These are phyloP conservation scores for Hypholoma fasciculare DNA, from an alignment of 768 basidiomycete genomes.

Conservation along the genomic window DNA sequence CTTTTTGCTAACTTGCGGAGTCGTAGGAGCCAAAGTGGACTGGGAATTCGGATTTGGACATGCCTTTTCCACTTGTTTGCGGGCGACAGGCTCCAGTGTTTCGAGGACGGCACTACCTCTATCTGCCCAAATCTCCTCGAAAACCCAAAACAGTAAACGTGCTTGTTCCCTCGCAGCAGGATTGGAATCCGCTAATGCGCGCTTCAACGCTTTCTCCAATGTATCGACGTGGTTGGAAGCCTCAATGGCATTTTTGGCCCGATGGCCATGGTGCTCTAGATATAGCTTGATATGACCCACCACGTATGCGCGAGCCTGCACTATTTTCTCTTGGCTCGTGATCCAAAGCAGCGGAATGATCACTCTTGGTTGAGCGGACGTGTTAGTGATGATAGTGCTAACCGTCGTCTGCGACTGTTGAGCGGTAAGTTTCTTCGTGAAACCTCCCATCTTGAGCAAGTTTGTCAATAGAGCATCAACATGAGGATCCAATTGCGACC, in stretches of 20 bases:
- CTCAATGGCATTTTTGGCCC: constrained; percentile 69
- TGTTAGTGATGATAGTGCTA: constrained; percentile 63
- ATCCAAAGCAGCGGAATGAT: constrained; percentile 69
- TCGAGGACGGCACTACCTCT: constrained; percentile 64
- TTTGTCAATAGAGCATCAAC: constrained; percentile 77
- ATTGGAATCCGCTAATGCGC: constrained; percentile 76
- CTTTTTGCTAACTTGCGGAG: constrained; percentile 68
- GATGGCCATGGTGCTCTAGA: constrained; percentile 69
- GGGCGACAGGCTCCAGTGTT: constrained; percentile 61
- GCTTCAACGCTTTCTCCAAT: constrained; percentile 74
- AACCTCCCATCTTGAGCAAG: constrained; percentile 81
- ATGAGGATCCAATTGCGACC: constrained; percentile 71
- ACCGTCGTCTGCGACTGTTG: constrained; percentile 81
- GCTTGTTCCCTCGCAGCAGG: constrained; percentile 75
- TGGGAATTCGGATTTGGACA: constrained; percentile 63
- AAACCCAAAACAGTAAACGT: constrained; percentile 78
- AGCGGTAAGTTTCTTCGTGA: constrained; percentile 91
- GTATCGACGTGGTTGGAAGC: constrained; percentile 63
- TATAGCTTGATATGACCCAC: constrained; percentile 74
- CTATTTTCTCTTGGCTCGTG: constrained; percentile 77
- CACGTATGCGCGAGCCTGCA: constrained; percentile 68
- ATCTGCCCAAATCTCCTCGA: constrained; percentile 74
- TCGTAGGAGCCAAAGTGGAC: constrained; percentile 41
- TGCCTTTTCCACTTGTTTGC: constrained; percentile 85
- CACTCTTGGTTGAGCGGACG: constrained; percentile 69